A percentile compares a stretch with the other conserved stretches of the same genome.
Conservation (phyloP, 2,329 filamentous ascomycete genomes). For the Ceratocystis alfenasii region DNA sequence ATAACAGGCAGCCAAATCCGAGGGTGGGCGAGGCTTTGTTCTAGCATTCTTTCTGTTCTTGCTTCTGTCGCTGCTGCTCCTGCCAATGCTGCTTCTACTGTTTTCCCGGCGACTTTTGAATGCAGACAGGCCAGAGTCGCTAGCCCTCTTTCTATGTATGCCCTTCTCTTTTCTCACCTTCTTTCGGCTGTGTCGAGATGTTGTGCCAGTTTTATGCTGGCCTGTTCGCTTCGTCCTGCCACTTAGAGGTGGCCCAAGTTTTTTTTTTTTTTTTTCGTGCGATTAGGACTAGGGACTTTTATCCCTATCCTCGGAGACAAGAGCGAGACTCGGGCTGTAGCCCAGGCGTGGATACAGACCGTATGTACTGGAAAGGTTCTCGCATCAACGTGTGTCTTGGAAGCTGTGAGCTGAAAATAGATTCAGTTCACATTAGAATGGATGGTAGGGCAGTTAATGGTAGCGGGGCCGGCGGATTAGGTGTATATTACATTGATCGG, state of each 20-base stretch:
- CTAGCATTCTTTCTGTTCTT: not conserved
- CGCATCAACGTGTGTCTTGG: not conserved
- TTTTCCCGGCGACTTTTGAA: not conserved
- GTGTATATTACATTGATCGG: no score
- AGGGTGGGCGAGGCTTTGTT: not conserved
- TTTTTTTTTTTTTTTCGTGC: not conserved
- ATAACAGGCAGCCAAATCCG: not conserved
- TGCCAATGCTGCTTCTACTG: not conserved
- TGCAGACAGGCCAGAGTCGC: not conserved
- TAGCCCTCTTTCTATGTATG: not conserved
- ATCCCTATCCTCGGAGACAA: not conserved
- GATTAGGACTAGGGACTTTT: no score
- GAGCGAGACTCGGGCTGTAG: not conserved
- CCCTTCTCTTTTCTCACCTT: not conserved
- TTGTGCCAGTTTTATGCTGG: conserved; percentile 1
- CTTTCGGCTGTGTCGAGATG: not conserved
- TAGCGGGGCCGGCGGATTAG: not conserved
- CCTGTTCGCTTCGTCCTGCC: conserved; percentile 4
- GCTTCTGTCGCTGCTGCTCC: not conserved
- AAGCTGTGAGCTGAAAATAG: not conserved
- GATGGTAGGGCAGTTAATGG: not conserved
- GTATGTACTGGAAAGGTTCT: not conserved
- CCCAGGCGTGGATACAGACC: no score
- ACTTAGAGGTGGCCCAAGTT: not conserved
- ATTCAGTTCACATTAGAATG: not conserved